Base-by-base conservation (phyloP, 441 rosid genomes). In the Biscutella auriculata region DNA sequence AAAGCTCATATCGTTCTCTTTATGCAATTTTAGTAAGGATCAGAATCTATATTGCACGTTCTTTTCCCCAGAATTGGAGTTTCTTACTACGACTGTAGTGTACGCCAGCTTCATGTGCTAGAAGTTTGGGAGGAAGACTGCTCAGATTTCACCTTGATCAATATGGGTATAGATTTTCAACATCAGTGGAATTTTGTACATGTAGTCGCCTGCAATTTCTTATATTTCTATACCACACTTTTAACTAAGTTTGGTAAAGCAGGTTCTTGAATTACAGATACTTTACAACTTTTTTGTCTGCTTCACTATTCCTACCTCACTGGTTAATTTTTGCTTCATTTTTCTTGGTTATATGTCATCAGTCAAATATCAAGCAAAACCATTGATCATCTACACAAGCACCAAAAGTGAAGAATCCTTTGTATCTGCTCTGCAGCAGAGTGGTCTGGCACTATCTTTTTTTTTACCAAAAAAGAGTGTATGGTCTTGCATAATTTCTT, bases 311-410 rank as follows among this genome's bases (percentile, higher is more conserved):
- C 40, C 27, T 9, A 51, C 57, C 45, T 62, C 43, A 23, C 51
- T 56, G 14, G 49, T 73, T 44, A 39, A n/a, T 70, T 47, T 57
- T 70, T 11, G 41, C 54, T 46, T 70, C 50, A 54, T 67, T 37
- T 62, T 0, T 39, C 35, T 47, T 55, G 62, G 63, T 49, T 26
- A 42, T 56, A 46, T 51, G 13, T 23, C 39, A 60, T 52, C 77
- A 93, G 98, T 87, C 26, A 93, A 84, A 73, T 87, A 87, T 73
- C 97, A 93, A 77, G 96, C 88, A 11, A 84, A 72, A 61, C 98
- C 97, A 40, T 54, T 73, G 57, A 44, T 75, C 45, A 85, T 93
- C 55, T 88, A 87, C 76, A 74, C 98, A 52, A 93, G 97, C 75
- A 87, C 97, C 30, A 93, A 87, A 76, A 83, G 93, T 62, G 98